phyloP scores from a whole-genome alignment of 2,329 filamentous ascomycete genomes.

The Trichophyton simii region DNA sequence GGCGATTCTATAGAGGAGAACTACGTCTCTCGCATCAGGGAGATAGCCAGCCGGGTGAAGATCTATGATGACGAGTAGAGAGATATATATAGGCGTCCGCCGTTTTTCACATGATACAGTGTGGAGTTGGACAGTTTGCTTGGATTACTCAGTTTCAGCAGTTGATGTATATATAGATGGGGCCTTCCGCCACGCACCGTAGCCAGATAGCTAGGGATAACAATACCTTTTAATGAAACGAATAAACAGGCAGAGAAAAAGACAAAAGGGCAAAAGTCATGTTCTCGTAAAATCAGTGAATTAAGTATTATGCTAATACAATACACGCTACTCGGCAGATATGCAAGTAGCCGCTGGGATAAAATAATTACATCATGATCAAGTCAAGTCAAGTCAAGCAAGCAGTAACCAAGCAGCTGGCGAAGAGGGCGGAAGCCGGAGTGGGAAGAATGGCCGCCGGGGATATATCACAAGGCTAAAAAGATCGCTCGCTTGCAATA shows the following conservation, averaged over 20 bases:
- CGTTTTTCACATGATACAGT: not conserved
- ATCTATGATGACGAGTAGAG: constrained; percentile 52
- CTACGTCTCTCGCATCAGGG: constrained; percentile 65
- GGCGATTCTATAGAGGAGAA: constrained; percentile 67
- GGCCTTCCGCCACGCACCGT: too few species aligned
- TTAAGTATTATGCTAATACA: constrained; percentile 2
- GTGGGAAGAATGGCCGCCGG: too few species aligned
- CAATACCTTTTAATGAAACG: too few species aligned
- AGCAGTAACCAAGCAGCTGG: not conserved
- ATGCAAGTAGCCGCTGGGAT: not conserved
- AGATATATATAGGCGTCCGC: not conserved
- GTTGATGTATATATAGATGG: not conserved
- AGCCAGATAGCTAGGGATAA: not conserved
- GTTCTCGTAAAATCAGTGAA: not conserved
- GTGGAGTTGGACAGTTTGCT: not conserved
- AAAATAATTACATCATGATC: not conserved
- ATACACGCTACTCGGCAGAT: not conserved
- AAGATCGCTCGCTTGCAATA: not conserved
- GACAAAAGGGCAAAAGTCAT: not conserved
- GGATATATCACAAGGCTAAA: too few species aligned
- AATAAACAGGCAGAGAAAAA: too few species aligned
- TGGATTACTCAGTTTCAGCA: not conserved
- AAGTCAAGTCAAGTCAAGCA: not conserved
- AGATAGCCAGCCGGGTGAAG: constrained; percentile 73
- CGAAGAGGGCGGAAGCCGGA: too few species aligned